phyloP scores from a whole-genome alignment of 345 rosid species.

The Syzygium grande region DNA sequence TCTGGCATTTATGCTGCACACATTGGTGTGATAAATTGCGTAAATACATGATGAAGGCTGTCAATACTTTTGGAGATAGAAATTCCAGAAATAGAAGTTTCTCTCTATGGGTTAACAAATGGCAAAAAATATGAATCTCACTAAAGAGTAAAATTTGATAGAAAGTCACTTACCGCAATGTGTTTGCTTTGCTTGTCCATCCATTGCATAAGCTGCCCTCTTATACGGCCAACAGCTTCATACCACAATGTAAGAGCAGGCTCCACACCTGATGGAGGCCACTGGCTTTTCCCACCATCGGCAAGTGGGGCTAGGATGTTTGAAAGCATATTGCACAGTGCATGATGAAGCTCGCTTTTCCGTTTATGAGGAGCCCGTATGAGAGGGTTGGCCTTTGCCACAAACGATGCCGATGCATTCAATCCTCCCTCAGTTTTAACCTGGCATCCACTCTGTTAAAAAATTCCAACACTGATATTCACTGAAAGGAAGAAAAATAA shows the following conservation, averaged over 20 bases:
- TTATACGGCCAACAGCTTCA: constrained; percentile 94
- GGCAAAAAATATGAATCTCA: background rate
- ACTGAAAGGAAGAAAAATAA: constrained; percentile 3
- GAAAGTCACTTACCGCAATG: constrained; percentile 57
- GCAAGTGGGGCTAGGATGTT: constrained; percentile 93
- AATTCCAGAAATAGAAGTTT: background rate
- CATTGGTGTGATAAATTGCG: background rate
- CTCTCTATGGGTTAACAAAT: background rate
- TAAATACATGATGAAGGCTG: background rate
- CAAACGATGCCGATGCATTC: constrained; percentile 96
- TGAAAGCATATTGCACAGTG: constrained; percentile 94
- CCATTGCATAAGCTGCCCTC: constrained; percentile 80
- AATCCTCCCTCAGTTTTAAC: constrained; percentile 95
- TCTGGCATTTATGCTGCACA: background rate
- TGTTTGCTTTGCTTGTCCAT: constrained; percentile 99
- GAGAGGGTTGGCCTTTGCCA: constrained; percentile 97
- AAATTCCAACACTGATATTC: background rate
- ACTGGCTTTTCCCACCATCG: constrained; percentile 87
- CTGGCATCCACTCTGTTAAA: constrained; percentile 37
- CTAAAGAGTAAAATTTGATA: background rate
- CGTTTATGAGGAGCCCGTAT: constrained; percentile 82
- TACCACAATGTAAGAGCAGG: constrained; percentile 90
- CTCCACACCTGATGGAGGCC: constrained; percentile 96
- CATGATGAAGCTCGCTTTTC: constrained; percentile 97
- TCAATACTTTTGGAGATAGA: background rate